phyloP scores from a whole-genome alignment of 2,329 filamentous ascomycete genomes.

The Pseudomassariella vexata region DNA sequence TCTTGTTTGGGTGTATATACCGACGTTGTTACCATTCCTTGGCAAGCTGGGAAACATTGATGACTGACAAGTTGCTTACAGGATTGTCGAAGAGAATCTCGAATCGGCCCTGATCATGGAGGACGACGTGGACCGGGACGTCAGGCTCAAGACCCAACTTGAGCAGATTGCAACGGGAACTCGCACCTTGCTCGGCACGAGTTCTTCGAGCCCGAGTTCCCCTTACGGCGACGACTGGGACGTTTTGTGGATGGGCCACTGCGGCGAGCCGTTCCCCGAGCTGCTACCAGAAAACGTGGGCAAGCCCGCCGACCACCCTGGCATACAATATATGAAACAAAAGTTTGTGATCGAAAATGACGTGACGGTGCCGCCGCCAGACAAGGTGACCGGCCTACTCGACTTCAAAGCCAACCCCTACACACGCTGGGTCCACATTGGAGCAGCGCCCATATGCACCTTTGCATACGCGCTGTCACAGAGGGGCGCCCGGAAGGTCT shows the following conservation, averaged over 20 bases:
- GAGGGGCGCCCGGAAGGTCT: constrained; percentile 19
- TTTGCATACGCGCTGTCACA: constrained; percentile 26
- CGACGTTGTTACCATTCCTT: not conserved
- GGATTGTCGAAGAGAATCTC: constrained; percentile 27
- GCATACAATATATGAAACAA: constrained; percentile 16
- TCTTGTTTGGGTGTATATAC: not conserved
- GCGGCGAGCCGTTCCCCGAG: constrained; percentile 22
- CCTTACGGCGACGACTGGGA: constrained; percentile 22
- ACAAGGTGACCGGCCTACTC: constrained; percentile 20
- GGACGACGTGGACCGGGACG: constrained; percentile 35
- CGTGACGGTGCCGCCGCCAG: constrained; percentile 17
- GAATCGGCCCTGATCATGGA: constrained; percentile 31
- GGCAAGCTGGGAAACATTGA: not conserved
- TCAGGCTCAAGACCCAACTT: constrained; percentile 27
- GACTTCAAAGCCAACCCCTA: constrained; percentile 17
- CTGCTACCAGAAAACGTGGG: constrained; percentile 17
- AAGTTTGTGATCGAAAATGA: constrained; percentile 20
- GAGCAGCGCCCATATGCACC: constrained; percentile 19
- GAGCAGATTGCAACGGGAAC: constrained; percentile 23
- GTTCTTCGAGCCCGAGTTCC: constrained; percentile 6
- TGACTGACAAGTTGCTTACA: constrained; percentile 5
- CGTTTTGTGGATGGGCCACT: constrained; percentile 24
- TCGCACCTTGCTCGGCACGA: constrained; percentile 22
- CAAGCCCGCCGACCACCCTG: constrained; percentile 14
- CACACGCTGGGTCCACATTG: constrained; percentile 20